phyloP scores from a whole-genome alignment of 306 rosid species.

The Boehmeria nivea region DNA sequence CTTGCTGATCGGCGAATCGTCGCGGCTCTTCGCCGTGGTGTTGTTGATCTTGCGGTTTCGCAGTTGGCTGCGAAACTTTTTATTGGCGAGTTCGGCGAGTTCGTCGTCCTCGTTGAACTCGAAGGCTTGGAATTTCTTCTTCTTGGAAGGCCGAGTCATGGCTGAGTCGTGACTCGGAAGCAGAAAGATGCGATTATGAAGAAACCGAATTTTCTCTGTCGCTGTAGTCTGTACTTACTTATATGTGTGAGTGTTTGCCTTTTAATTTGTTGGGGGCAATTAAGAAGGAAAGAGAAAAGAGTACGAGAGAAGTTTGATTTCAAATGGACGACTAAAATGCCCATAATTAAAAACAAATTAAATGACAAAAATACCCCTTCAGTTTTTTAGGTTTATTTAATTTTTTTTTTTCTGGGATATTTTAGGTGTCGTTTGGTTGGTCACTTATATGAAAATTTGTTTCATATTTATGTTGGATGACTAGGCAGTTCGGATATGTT shows the following conservation, averaged over 20 bases:
- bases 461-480: too few relatives aligned
- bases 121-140: constrained; percentile 42
- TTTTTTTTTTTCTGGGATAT: too few relatives aligned
- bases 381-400: too few relatives aligned
- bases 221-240: not conserved
- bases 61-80: constrained; percentile 16
- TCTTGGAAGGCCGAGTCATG: constrained; percentile 41
- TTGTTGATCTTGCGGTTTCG: constrained; percentile 20
- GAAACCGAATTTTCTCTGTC: not conserved
- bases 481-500: too few relatives aligned
- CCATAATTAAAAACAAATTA: too few relatives aligned
- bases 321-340: too few relatives aligned
- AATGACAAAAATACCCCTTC: too few relatives aligned
- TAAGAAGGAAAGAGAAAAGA: not conserved
- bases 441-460: too few relatives aligned
- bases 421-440: too few relatives aligned
- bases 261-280: not conserved
- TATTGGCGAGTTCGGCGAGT: constrained; percentile 16
- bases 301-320: not conserved
- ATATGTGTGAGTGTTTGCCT: not conserved
- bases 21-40: constrained; percentile 7
- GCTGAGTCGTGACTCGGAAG: constrained; percentile 10
- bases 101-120: constrained; percentile 44
- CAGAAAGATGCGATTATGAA: not conserved
- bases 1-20: constrained; percentile 34